Base-by-base conservation (phyloP, 768 basidiomycete genomes). In the Antrodiella citrinella region DNA sequence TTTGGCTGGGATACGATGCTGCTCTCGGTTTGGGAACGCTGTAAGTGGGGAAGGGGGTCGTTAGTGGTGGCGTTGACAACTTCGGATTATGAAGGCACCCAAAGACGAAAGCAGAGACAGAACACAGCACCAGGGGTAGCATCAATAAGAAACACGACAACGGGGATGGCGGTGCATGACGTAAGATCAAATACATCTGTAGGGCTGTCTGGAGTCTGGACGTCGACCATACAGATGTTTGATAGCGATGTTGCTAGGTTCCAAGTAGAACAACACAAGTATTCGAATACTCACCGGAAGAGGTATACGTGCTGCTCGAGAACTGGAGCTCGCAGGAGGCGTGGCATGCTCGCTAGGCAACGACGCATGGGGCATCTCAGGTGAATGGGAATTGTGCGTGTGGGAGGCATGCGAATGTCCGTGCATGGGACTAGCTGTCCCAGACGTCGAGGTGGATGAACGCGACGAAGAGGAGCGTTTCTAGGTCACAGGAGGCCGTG, bases 351-450 rank as follows among this genome's bases (percentile, higher is more conserved):
- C 30, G 7, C 7, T 15, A 35, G 30, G 30, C 15, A 35, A 15
- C 7, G 30, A 35, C 30, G 30, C 7, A 35, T 35, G 30, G 30
- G 15, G 7, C 30, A 35, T 35, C 30, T 35, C 30, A 15, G 30
- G 30, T 7, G 30, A 35, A 15, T 35, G 30, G 30, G 30, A 35
- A 35, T 15, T 35, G 44, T 46, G 38, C 39, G n/a, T 35, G 51
- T 44, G 54, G 25, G 49, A 50, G 42, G 47, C 22, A 35, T 35
- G 30, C 52, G 54, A 19, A 53, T 54, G 24, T 30, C 48, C 30
- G 53, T 22, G 43, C 46, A 45, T 54, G 45, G 61, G 61, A 53
- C 59, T 60, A 19, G 59, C 58, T 22, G 59, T 61, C 45, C 62
- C 62, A 20, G 62, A 60, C 19, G 53, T 56, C 2, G 58, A 24